These are phyloP conservation scores for Chlorella sorokiniana DNA, from an alignment of 139 green algal genomes.

Conservation along the genomic window DNA sequence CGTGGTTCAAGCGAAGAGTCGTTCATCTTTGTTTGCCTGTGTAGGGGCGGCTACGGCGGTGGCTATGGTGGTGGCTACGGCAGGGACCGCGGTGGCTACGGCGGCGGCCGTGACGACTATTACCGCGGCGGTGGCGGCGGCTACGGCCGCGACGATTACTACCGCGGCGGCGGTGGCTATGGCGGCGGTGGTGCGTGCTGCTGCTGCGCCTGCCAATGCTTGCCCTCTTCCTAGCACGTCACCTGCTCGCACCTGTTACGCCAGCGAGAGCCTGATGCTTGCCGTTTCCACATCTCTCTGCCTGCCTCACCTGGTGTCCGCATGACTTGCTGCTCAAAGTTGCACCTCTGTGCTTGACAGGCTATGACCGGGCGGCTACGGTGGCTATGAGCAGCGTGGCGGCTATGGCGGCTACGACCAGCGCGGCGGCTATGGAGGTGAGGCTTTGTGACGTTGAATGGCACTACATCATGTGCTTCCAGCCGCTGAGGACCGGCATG, in stretches of 20 bases:
- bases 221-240: neutral
- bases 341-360: no score
- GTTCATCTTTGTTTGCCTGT: no score
- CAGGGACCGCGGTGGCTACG: neutral
- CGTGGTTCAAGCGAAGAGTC: no score
- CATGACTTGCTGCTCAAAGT: no score
- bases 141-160: constrained; percentile 12
- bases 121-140: constrained; percentile 3
- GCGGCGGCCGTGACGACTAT: neutral
- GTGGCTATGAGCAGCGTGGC: neutral
- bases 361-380: constrained; percentile 24
- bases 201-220: neutral
- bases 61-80: neutral
- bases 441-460: neutral
- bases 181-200: neutral
- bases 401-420: constrained; percentile 3
- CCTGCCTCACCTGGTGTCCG: no score
- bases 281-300: no score
- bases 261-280: no score
- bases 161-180: constrained; percentile 3
- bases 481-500: neutral
- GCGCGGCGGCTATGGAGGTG: constrained; percentile 8
- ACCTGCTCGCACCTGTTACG: neutral
- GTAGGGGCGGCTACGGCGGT: neutral
- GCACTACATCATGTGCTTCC: neutral